These are phyloP conservation scores for Termitomyces sp. DNA, from an alignment of 768 basidiomycete species.

Conservation along the genomic window DNA sequence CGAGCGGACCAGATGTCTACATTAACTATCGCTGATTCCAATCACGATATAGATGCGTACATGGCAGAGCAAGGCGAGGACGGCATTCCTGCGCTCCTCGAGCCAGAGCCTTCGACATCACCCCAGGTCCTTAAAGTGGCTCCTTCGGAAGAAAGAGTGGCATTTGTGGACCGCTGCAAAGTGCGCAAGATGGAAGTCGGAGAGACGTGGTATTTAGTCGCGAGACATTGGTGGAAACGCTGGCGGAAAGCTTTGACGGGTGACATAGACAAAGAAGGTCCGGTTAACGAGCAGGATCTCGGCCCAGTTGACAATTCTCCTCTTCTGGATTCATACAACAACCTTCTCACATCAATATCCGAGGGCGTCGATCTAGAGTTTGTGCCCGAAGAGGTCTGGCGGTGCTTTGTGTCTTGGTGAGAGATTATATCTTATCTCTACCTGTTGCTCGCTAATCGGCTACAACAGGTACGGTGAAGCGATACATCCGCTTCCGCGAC, in stretches of 20 bases:
- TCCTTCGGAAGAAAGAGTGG: constrained; percentile 43
- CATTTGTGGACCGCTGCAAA: constrained; percentile 45
- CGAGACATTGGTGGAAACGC: constrained; percentile 66
- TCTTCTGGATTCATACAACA: constrained; percentile 54
- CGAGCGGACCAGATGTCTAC: constrained; percentile 39
- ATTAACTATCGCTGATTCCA: constrained; percentile 37
- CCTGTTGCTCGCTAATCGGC: background rate
- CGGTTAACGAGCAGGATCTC: constrained; percentile 55
- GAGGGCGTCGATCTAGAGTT: constrained; percentile 75
- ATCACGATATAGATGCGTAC: constrained; percentile 63
- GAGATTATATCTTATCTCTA: constrained; percentile 3
- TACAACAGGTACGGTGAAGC: constrained; percentile 67
- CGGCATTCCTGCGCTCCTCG: constrained; percentile 26
- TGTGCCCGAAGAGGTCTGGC: constrained; percentile 73
- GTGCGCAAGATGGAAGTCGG: constrained; percentile 51
- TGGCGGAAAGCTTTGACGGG: constrained; percentile 76
- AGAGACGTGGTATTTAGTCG: constrained; percentile 78
- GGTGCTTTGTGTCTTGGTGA: constrained; percentile 68
- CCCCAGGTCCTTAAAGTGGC: constrained; percentile 19
- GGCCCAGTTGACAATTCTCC: constrained; percentile 74
- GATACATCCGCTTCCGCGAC: constrained; percentile 53
- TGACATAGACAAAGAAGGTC: constrained; percentile 63
- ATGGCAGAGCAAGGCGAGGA: constrained; percentile 57
- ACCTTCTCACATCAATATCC: constrained; percentile 37
- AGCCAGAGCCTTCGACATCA: constrained; percentile 19